phyloP scores from a whole-genome alignment of 228 moss, liverwort and hornwort genomes.

The Sphagnum fallax region DNA sequence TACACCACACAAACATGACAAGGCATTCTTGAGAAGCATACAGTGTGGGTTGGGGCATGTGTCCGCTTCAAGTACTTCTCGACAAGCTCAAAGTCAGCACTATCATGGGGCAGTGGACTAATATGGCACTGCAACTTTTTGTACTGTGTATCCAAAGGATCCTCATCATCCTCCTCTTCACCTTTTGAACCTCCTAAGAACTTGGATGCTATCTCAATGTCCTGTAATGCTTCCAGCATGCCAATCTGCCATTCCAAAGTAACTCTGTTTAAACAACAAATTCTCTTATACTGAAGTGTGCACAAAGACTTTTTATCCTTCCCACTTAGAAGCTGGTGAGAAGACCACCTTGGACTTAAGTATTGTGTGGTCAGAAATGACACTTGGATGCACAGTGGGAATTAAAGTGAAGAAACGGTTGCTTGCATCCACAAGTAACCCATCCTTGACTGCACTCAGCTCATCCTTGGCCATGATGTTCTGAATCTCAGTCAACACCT shows the following conservation, averaged over 20 bases:
- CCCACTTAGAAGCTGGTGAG: neutral
- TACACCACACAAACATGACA: too few species aligned
- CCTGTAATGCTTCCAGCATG: slow-evolving; percentile 93
- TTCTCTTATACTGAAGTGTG: neutral
- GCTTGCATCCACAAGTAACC: slow-evolving; percentile 82
- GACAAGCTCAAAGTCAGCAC: slow-evolving; percentile 71
- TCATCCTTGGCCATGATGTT: slow-evolving; percentile 49
- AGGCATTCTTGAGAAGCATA: slow-evolving; percentile 11
- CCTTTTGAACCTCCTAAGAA: slow-evolving; percentile 49
- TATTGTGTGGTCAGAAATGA: slow-evolving; percentile 53
- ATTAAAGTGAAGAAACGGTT: slow-evolving; percentile 96
- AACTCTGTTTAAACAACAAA: neutral
- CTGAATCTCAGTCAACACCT: slow-evolving; percentile 94
- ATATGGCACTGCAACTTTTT: slow-evolving; percentile 73
- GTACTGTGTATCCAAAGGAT: slow-evolving; percentile 77
- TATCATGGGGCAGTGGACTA: slow-evolving; percentile 65
- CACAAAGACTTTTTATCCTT: neutral
- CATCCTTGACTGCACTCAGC: slow-evolving; percentile 46
- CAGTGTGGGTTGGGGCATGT: slow-evolving; percentile 90
- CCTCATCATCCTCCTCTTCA: slow-evolving; percentile 51
- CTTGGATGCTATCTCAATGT: slow-evolving; percentile 90
- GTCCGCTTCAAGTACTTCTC: slow-evolving; percentile 83
- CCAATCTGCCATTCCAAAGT: slow-evolving; percentile 44
- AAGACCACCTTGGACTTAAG: slow-evolving; percentile 69
- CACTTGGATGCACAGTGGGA: slow-evolving; percentile 74